These are phyloP conservation scores for Phlyctochytrium bullatum DNA, from an alignment of 192 early-diverging fungal species.

Conservation along the genomic window DNA sequence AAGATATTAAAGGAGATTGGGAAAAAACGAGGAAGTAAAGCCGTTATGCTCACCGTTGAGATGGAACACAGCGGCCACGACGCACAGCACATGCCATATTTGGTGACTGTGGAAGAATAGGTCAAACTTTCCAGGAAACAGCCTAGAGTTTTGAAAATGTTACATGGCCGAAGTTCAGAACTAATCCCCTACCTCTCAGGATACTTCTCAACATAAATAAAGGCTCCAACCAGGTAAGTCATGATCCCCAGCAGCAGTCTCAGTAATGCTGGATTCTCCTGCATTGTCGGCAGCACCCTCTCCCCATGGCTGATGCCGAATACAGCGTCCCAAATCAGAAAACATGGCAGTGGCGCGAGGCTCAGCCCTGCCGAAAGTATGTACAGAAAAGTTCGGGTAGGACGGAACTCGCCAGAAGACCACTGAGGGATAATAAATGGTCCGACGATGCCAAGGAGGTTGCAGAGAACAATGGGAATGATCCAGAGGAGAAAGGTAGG, in stretches of 20 bases:
- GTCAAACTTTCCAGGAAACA: constrained; percentile 82
- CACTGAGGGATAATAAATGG: not conserved
- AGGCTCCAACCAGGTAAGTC: constrained; percentile 74
- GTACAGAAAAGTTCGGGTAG: not conserved
- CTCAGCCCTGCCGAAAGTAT: not conserved
- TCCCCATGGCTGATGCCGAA: not conserved
- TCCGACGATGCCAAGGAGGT: constrained; percentile 1
- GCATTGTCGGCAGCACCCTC: not conserved
- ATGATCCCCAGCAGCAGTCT: not conserved
- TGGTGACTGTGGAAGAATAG: constrained; percentile 79
- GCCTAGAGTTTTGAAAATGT: constrained; percentile 7
- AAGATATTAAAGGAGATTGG: not conserved
- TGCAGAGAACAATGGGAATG: not conserved
- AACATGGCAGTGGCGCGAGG: not conserved
- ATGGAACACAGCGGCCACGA: constrained; percentile 58
- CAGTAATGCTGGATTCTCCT: not conserved
- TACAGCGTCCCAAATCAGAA: not conserved
- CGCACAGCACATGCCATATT: constrained; percentile 84
- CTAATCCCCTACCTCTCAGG: constrained; percentile 61
- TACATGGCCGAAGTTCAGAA: not conserved
- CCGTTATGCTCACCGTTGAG: constrained; percentile 9
- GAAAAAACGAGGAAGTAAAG: no score
- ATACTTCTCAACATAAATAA: constrained; percentile 78
- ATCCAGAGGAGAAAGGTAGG: constrained; percentile 1
- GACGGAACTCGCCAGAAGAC: not conserved